phyloP scores from a whole-genome alignment of 305 asterid species.

The Petunia hybrid region DNA sequence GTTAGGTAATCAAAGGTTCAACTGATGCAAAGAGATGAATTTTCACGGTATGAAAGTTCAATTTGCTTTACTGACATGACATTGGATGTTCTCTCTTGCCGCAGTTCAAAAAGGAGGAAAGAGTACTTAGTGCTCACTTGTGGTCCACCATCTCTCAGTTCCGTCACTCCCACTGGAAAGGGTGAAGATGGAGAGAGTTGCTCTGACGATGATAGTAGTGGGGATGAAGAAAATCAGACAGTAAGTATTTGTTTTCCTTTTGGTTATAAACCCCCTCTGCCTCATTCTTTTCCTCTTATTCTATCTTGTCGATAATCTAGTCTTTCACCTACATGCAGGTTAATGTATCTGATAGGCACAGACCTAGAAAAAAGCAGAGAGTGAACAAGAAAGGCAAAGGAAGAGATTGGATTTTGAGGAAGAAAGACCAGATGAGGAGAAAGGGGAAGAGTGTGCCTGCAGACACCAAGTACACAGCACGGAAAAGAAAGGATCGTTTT shows the following conservation, averaged over 20 bases:
- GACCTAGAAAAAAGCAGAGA: slow-evolving; percentile 78
- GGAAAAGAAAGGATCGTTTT: slow-evolving; percentile 78
- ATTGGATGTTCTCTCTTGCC: slow-evolving; percentile 29
- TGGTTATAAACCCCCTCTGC: background rate
- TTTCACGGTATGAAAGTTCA: background rate
- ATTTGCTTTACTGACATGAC: slow-evolving; percentile 1
- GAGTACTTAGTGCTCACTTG: slow-evolving; percentile 91
- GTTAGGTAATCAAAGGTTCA: background rate
- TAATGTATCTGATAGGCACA: slow-evolving; percentile 66
- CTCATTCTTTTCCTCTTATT: background rate
- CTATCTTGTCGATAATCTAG: background rate
- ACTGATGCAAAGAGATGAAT: slow-evolving; percentile 17
- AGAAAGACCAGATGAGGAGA: slow-evolving; percentile 80
- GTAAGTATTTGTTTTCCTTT: slow-evolving; percentile 47
- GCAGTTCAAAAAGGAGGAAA: slow-evolving; percentile 82
- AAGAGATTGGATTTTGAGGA: slow-evolving; percentile 67
- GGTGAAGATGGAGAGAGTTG: slow-evolving; percentile 81
- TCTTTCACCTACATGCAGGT: slow-evolving; percentile 47
- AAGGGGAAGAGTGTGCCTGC: slow-evolving; percentile 71
- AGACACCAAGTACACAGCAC: slow-evolving; percentile 75
- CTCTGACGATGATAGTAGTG: slow-evolving; percentile 74
- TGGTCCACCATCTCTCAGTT: slow-evolving; percentile 75
- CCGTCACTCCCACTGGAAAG: slow-evolving; percentile 61
- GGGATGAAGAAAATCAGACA: slow-evolving; percentile 71
- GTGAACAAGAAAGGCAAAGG: slow-evolving; percentile 74